Base-by-base conservation (phyloP, 495 filamentous ascomycete genomes). In the Umbilicaria muhlenbergii region DNA sequence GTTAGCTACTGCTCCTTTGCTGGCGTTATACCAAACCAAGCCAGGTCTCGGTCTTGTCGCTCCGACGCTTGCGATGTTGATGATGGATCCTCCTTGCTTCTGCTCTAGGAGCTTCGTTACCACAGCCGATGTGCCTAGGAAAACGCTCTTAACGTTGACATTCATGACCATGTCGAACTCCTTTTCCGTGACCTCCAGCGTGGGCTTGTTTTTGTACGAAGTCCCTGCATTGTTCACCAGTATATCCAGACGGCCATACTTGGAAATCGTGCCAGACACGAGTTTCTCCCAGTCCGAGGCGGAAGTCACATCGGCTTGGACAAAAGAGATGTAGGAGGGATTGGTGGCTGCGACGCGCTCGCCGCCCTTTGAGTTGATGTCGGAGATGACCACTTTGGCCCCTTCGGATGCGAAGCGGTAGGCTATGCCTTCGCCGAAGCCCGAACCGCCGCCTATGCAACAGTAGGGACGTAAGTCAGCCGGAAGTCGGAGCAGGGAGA, bases 191-290 rank as follows among this genome's bases (percentile, higher is more conserved):
- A 83, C 78, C 32, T 79, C 70, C 5, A 68, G 39, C 3, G 73
- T 74, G 2, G 72, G 71, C 69, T 82, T 84, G 53, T 83, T 84
- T 40, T 56, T 61, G 59, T 86, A 84, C 5, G 69, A 70, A 31
- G 77, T 77, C 1, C 81, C 81, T 4, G 81, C 81, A 60, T 86
- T 84, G 56, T 86, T 81, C 31, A 81, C 69, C 37, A 77, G 48
- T 4, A 77, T 64, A 49, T 80, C 74, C 21, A 81, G 44, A 18
- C 63, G 51, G 6, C 74, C 74, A 38, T 64, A 75, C 24, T 60
- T 59, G 11, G 53, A 56, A 10, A 75, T 48, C 0, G 74, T 66
- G 19, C 58, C 43, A 17, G 70, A 57, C 8, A 77, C 54, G 8
- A 71, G 52, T 0, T 39, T 42, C 44, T 62, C 61, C 74, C 75